Evolutionary conservation across 148 eudicot species (phyloP).

Genomic region (Amaranthus hypochondriacus): DNA sequence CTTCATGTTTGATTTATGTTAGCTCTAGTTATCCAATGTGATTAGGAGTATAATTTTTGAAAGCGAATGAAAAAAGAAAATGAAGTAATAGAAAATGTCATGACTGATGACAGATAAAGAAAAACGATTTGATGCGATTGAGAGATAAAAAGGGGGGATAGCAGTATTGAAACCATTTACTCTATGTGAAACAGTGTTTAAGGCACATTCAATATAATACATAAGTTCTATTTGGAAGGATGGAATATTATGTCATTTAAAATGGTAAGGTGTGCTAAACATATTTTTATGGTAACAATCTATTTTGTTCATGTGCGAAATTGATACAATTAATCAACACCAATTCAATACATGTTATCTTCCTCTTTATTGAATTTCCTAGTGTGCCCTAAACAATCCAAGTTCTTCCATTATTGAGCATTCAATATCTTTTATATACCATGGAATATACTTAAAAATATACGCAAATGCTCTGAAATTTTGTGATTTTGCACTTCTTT

Average conservation of each 20-base stretch:
- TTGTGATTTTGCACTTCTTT: background rate
- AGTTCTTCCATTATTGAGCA: background rate
- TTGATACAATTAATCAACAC: background rate
- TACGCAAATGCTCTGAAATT: background rate
- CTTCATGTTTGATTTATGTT: too few species aligned
- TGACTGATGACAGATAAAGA: background rate
- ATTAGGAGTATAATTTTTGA: background rate
- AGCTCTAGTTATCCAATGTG: too few species aligned
- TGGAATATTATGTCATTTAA: background rate
- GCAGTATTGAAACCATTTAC: background rate
- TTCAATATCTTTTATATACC: background rate
- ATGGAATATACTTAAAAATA: conserved; percentile 1
- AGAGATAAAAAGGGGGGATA: background rate
- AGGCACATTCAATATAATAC: too few species aligned
- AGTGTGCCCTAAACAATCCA: background rate
- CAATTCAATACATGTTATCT: background rate
- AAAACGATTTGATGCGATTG: background rate
- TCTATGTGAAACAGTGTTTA: background rate
- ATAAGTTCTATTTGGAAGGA: background rate
- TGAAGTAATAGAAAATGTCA: background rate
- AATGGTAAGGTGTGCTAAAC: background rate
- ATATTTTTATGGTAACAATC: background rate
- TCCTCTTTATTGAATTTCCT: background rate
- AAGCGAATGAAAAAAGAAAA: background rate
- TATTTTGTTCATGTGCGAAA: background rate